Conservation (phyloP, 345 rosid species). For the Gossypium australe region DNA sequence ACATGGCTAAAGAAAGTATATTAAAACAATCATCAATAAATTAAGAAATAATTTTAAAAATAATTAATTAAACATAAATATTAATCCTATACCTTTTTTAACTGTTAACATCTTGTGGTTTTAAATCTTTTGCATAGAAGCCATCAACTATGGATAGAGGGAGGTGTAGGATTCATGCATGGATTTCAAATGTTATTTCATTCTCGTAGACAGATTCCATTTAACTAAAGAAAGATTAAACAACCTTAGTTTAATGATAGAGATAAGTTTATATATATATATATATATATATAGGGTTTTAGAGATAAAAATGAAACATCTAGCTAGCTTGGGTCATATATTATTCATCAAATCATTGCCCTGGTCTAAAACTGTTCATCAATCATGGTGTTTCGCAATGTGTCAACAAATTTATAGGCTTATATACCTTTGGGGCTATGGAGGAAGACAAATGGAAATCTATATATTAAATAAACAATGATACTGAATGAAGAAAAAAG, state of each 20-base stretch:
- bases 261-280: neutral
- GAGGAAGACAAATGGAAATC: slow-evolving; percentile 13
- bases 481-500: neutral
- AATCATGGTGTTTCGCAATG: neutral
- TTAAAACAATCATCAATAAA: too few relatives aligned
- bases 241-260: neutral
- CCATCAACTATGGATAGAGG: neutral
- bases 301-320: neutral
- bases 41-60: too few relatives aligned
- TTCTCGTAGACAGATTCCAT: neutral
- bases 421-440: slow-evolving; percentile 1
- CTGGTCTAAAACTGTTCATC: neutral
- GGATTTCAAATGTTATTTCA: neutral
- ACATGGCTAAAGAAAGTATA: too few relatives aligned
- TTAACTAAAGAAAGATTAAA: neutral
- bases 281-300: neutral
- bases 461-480: neutral
- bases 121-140: neutral
- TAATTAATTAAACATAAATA: too few relatives aligned
- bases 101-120: too few relatives aligned
- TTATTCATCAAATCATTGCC: slow-evolving; percentile 8
- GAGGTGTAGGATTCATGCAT: neutral
- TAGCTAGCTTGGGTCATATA: slow-evolving; percentile 7
- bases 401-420: neutral
- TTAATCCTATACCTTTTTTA: too few relatives aligned